A percentile compares a stretch with the other conserved stretches of the same genome.
Evolutionary conservation across 1,139 yeast species (phyloP).

Genomic region (Arxiozyma telluris): DNA sequence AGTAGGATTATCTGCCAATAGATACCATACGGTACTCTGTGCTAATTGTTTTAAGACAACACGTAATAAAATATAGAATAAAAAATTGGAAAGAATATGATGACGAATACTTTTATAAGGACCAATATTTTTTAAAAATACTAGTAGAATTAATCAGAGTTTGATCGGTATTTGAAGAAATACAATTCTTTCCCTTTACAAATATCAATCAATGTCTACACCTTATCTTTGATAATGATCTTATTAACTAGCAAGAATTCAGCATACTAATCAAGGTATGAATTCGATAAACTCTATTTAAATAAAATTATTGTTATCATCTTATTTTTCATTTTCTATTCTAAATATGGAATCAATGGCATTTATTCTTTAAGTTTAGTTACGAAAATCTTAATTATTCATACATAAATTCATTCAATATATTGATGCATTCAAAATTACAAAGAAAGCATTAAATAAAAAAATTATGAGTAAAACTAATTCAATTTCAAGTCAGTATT

Average conservation of each 20-base stretch:
- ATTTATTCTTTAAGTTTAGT: neutral
- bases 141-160: neutral
- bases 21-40: neutral
- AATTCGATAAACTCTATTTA: too few relatives aligned
- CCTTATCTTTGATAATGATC: too few relatives aligned
- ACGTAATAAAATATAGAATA: neutral
- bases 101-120: neutral
- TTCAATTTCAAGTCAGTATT: slow-evolving; percentile 6
- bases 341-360: neutral
- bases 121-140: neutral
- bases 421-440: neutral
- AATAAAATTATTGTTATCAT: too few relatives aligned
- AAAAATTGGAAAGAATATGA: too few relatives aligned
- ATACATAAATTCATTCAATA: too few relatives aligned
- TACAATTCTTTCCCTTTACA: neutral
- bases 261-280: neutral
- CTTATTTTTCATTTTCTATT: neutral
- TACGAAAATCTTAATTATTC: too few relatives aligned
- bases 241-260: neutral
- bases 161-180: neutral
- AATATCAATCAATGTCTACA: neutral
- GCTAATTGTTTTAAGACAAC: too few relatives aligned
- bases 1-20: neutral
- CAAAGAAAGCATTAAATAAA: neutral
- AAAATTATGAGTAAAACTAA: neutral